Conservation (phyloP, 805 yeast genomes). For the Candida stauntonica region DNA sequence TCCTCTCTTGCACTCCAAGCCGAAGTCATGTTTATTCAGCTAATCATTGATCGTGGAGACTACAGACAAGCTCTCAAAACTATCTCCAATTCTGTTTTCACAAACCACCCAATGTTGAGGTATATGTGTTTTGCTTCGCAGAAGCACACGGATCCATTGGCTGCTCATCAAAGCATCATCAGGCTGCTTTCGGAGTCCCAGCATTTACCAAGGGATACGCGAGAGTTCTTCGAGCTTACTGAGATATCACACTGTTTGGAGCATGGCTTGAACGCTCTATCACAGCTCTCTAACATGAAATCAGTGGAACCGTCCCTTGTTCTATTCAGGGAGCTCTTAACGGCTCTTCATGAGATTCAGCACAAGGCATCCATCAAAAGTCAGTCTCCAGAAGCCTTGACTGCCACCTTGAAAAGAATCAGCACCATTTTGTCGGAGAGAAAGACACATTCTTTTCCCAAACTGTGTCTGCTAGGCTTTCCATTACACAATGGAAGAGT, state of each 20-base stretch:
- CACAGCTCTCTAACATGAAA: background rate
- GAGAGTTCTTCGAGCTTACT: slow-evolving; percentile 7
- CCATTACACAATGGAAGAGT: no score
- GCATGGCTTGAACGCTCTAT: slow-evolving; percentile 10
- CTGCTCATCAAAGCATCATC: slow-evolving; percentile 12
- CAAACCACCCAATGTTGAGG: slow-evolving; percentile 4
- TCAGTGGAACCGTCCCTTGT: background rate
- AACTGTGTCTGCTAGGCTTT: no score
- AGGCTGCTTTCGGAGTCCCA: background rate
- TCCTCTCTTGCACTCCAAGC: slow-evolving; percentile 6
- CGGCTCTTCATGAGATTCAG: slow-evolving; percentile 5
- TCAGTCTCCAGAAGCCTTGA: background rate
- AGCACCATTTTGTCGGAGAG: slow-evolving; percentile 1
- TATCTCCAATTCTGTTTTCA: background rate
- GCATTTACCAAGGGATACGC: slow-evolving; percentile 2
- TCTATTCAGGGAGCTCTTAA: slow-evolving; percentile 1
- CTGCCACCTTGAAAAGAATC: background rate
- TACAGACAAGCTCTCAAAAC: slow-evolving; percentile 12
- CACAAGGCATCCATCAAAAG: background rate
- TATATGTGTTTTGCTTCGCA: slow-evolving; percentile 10
- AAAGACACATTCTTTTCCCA: no score
- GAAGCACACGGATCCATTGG: slow-evolving; percentile 9
- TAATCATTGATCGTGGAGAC: slow-evolving; percentile 4
- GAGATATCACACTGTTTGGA: slow-evolving; percentile 14
- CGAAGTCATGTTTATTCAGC: slow-evolving; percentile 3